phyloP scores from a whole-genome alignment of 441 rosid genomes.

The Croton setiger region DNA sequence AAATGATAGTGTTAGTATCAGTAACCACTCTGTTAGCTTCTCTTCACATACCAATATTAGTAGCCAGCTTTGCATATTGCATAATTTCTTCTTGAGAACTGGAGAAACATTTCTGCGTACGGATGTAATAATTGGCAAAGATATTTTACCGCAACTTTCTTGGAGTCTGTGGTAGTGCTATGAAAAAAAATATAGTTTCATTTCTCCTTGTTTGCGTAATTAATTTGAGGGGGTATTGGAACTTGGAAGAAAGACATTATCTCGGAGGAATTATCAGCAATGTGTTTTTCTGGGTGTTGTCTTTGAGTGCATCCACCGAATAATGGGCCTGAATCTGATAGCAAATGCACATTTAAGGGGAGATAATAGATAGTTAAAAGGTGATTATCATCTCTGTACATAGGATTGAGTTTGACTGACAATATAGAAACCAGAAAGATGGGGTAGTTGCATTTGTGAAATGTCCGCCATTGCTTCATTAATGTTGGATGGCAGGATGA shows the following conservation, averaged over 20 bases:
- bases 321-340: not conserved
- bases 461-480: not conserved
- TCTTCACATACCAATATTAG: not conserved
- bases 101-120: not conserved
- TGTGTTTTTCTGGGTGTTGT: not conserved
- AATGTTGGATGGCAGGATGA: not conserved
- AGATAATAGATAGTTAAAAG: not conserved
- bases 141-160: not conserved
- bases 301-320: not conserved
- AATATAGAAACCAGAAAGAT: not conserved
- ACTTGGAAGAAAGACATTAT: not conserved
- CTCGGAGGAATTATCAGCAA: not conserved
- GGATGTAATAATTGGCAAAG: too few species aligned
- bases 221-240: not conserved
- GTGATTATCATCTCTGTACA: too few species aligned
- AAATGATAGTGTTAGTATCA: not conserved
- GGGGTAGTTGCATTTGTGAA: not conserved
- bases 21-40: not conserved
- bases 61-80: not conserved
- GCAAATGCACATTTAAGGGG: too few species aligned
- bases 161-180: not conserved
- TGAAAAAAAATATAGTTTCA: not conserved
- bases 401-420: too few species aligned
- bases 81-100: not conserved
- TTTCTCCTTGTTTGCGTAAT: not conserved